Evolutionary conservation across 441 rosid species (phyloP).

Genomic region (Pelargonium australe): DNA sequence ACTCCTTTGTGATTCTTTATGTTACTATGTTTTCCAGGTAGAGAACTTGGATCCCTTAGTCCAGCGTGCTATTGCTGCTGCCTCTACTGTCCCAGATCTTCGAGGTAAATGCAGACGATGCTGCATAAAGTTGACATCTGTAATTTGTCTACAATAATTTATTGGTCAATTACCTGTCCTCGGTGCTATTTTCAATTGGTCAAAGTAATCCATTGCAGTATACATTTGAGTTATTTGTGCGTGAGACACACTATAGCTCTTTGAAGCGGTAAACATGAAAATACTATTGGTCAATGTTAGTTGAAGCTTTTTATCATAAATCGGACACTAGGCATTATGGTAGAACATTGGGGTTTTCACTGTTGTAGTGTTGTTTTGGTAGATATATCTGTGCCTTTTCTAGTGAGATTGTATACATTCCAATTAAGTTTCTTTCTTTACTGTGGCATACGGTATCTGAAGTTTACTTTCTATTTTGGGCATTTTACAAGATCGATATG

Average conservation of each 20-base stretch:
- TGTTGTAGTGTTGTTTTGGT: slow-evolving; percentile 4
- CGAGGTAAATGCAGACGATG: slow-evolving; percentile 41
- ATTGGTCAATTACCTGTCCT: slow-evolving; percentile 10
- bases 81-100: slow-evolving; percentile 66
- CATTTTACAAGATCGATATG: slow-evolving; percentile 49
- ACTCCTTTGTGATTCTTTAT: background rate
- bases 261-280: slow-evolving; percentile 5
- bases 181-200: background rate
- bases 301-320: background rate
- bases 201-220: background rate
- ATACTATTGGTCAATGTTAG: background rate
- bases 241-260: background rate
- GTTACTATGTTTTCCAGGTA: slow-evolving; percentile 36
- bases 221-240: background rate
- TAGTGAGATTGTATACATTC: background rate
- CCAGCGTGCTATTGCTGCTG: slow-evolving; percentile 65
- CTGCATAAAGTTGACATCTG: slow-evolving; percentile 14
- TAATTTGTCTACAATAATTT: background rate
- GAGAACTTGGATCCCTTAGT: slow-evolving; percentile 78
- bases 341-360: background rate
- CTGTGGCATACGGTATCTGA: slow-evolving; percentile 9
- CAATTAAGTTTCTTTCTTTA: background rate
- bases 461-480: slow-evolving; percentile 14
- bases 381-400: background rate
- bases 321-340: background rate